Percentiles rank a stretch among this genome's conserved stretches.
phyloP scores from a whole-genome alignment of 139 green algal species.

The Desmodesmus armatus region DNA sequence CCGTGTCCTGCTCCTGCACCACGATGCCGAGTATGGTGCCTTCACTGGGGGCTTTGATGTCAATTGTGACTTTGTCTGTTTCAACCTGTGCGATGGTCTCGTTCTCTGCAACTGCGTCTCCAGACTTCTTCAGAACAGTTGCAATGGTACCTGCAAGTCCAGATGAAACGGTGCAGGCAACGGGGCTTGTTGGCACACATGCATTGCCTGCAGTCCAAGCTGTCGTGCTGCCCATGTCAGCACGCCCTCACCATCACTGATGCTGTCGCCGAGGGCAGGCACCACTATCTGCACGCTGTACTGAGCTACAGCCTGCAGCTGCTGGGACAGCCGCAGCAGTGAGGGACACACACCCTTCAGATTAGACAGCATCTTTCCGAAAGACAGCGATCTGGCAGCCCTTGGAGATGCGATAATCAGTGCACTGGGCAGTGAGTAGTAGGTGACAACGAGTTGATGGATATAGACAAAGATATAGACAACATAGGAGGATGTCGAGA shows the following conservation, averaged over 20 bases:
- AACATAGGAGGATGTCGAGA: too few species aligned
- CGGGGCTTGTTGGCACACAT: background rate
- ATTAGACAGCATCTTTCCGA: too few species aligned
- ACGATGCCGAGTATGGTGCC: constrained; percentile 51
- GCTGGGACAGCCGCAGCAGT: too few species aligned
- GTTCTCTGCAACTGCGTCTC: constrained; percentile 90
- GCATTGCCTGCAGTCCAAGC: background rate
- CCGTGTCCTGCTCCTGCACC: constrained; percentile 57
- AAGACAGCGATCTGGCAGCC: too few species aligned
- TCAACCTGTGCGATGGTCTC: constrained; percentile 98
- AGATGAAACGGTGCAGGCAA: background rate
- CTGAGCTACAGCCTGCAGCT: too few species aligned
- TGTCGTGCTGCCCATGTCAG: background rate
- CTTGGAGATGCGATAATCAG: too few species aligned
- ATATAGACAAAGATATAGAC: too few species aligned
- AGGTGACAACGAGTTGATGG: too few species aligned
- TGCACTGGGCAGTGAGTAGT: too few species aligned
- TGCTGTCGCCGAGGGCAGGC: constrained; percentile 92
- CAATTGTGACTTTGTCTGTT: constrained; percentile 92
- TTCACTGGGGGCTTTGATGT: constrained; percentile 56
- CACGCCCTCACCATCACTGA: constrained; percentile 88
- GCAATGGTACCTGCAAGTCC: too few species aligned
- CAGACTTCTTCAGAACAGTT: constrained; percentile 56
- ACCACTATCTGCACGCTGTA: constrained; percentile 64
- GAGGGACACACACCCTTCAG: too few species aligned